Percentiles rank a stretch among this genome's conserved stretches.
phyloP scores from a whole-genome alignment of 1,284 basidiomycete species.

The Austroboletus novae-zelandiae region DNA sequence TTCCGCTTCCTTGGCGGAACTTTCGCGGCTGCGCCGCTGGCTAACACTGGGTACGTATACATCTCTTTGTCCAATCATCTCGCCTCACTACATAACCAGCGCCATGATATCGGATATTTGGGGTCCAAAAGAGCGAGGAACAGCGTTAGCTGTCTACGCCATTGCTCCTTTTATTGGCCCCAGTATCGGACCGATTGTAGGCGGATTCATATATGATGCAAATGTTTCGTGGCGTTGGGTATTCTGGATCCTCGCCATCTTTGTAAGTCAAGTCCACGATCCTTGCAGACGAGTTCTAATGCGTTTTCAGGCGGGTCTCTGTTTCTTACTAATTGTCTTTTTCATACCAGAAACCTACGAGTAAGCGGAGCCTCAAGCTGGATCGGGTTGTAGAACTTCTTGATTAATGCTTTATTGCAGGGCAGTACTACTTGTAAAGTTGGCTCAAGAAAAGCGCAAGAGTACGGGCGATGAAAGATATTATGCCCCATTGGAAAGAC shows the following conservation, averaged over 20 bases:
- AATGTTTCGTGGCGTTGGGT: constrained; percentile 69
- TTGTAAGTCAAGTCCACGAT: constrained; percentile 42
- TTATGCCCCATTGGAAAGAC: constrained; percentile 49
- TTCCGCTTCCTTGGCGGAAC: constrained; percentile 66
- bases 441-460: constrained; percentile 42
- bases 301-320: constrained; percentile 38
- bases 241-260: constrained; percentile 70
- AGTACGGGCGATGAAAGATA: constrained; percentile 66
- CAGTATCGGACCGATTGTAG: constrained; percentile 62
- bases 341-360: constrained; percentile 75
- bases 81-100: constrained; percentile 23
- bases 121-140: constrained; percentile 66
- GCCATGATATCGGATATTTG: constrained; percentile 63
- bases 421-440: constrained; percentile 53
- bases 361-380: constrained; percentile 30
- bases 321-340: constrained; percentile 54
- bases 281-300: constrained; percentile 1
- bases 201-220: constrained; percentile 48
- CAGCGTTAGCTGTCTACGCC: constrained; percentile 67
- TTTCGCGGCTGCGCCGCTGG: constrained; percentile 46
- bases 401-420: constrained; percentile 25
- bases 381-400: background rate
- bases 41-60: constrained; percentile 46
- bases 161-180: constrained; percentile 81
- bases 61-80: background rate